phyloP scores from a whole-genome alignment of 2,329 filamentous ascomycete genomes.

The Drechslerella stenobrocha region DNA sequence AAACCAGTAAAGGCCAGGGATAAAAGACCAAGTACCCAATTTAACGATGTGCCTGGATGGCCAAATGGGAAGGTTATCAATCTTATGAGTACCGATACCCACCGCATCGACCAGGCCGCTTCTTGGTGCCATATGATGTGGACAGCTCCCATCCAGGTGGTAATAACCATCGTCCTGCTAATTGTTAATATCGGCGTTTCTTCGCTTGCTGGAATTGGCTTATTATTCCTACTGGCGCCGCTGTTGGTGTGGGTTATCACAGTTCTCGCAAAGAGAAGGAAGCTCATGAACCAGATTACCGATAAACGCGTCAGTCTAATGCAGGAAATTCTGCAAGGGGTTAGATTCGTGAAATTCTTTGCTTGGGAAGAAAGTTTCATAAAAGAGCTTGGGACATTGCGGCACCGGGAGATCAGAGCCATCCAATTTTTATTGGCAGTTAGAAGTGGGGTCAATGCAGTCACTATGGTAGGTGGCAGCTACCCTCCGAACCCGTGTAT shows the following conservation, averaged over 20 bases:
- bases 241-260: conserved; percentile 88
- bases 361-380: conserved; percentile 98
- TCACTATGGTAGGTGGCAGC: conserved; percentile 89
- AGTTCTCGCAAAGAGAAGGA: conserved; percentile 85
- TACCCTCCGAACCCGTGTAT: conserved; percentile 96
- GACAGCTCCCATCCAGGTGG: conserved; percentile 96
- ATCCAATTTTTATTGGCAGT: conserved; percentile 82
- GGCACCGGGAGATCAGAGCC: conserved; percentile 75
- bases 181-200: conserved; percentile 92
- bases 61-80: conserved; percentile 98
- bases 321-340: conserved; percentile 97
- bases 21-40: conserved; percentile 58
- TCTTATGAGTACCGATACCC: conserved; percentile 97
- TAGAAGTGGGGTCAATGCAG: conserved; percentile 79
- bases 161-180: conserved; percentile 89
- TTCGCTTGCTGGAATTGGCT: conserved; percentile 90
- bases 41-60: conserved; percentile 65
- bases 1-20: conserved; percentile 56
- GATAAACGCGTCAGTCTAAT: conserved; percentile 89
- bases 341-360: conserved; percentile 99
- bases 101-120: conserved; percentile 80
- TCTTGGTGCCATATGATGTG: conserved; percentile 95
- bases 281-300: conserved; percentile 99
- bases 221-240: conserved; percentile 97
- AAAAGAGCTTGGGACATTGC: conserved; percentile 87